A percentile compares a stretch with the other conserved stretches of the same genome.
phyloP scores from a whole-genome alignment of 1,284 basidiomycete genomes.

The Rhodotorula sp. region DNA sequence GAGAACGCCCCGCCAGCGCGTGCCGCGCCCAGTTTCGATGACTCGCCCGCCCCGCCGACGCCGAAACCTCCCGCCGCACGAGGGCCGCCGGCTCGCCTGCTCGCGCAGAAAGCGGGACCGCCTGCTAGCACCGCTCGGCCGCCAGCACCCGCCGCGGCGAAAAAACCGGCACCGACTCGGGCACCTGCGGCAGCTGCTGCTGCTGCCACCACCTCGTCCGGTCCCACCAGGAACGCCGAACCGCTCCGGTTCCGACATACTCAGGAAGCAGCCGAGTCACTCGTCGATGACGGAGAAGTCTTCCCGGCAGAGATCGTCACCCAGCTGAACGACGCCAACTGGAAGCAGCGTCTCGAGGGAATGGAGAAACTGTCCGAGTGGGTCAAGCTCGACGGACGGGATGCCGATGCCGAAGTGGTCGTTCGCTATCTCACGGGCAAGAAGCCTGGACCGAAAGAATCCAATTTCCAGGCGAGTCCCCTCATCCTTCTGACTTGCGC shows the following conservation, averaged over 20 bases:
- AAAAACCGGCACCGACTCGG: slow-evolving; percentile 26
- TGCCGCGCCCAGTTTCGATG: slow-evolving; percentile 28
- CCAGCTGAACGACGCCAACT: slow-evolving; percentile 79
- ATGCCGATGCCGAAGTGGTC: slow-evolving; percentile 83
- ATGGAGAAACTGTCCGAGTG: slow-evolving; percentile 82
- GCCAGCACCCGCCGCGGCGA: slow-evolving; percentile 14
- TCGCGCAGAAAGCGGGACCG: slow-evolving; percentile 19
- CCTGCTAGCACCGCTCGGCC: slow-evolving; percentile 47
- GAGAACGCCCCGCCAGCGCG: slow-evolving; percentile 52
- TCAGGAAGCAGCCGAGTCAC: slow-evolving; percentile 84
- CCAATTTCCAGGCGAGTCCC: slow-evolving; percentile 86
- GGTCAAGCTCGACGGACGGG: slow-evolving; percentile 66
- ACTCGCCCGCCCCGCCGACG: not conserved
- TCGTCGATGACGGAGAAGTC: slow-evolving; percentile 16
- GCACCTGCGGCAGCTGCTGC: slow-evolving; percentile 49
- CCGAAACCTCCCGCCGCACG: slow-evolving; percentile 2
- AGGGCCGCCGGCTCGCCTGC: slow-evolving; percentile 56
- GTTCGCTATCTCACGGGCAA: slow-evolving; percentile 80
- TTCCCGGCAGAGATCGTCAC: slow-evolving; percentile 72
- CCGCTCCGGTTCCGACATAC: slow-evolving; percentile 88
- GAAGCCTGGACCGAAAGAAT: slow-evolving; percentile 91
- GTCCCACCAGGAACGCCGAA: slow-evolving; percentile 55
- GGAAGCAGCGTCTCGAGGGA: slow-evolving; percentile 88
- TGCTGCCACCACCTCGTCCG: slow-evolving; percentile 44
- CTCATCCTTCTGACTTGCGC: not conserved